Base-by-base conservation (phyloP, 805 yeast species). In the Saccharomycopsis javanensis region DNA sequence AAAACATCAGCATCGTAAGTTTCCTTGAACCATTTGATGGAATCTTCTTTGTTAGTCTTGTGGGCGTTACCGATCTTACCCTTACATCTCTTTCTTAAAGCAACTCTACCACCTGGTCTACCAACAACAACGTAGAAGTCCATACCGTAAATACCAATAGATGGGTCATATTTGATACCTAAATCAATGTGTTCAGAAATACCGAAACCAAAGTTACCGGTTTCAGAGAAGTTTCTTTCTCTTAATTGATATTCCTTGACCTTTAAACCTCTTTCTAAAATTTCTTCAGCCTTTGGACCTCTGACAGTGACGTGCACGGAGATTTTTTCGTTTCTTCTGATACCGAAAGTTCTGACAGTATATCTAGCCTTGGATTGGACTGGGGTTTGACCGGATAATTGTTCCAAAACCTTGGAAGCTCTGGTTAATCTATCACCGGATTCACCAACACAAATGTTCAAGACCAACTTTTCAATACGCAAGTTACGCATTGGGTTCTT, bases 121-220 rank as follows among this genome's bases (percentile, higher is more conserved):
- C 97, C 97, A 82, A 94, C 81, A 74, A 92, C 97, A 75, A 94
- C 90, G 91, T 91, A 94, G 89, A 94, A 94, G 81, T 94, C 99
- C 95, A 87, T 94, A 86, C 99, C 99, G 94, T 92, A 94, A 77
- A 94, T 94, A 78, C 98, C 98, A 73, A 94, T 94, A 74, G 88
- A 83, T 79, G 99, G 99, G 79, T 94, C 99, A 82, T 94, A 94
- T 84, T 94, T 94, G 86, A 94, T 94, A 84, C 99, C 99, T 78
- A 94, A 86, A 79, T 94, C 99, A 72, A 94, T 94, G 85, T 94
- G 99, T 85, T 94, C 99, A 70, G 88, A 86, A 76, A 94, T 85
- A 86, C 99, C 99, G 86, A 94, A 94, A 83, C 99, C 99, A 73
- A 94, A 94, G 97, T 94, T 94, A 82, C 99, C 99, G 73, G 98